A percentile compares a stretch with the other conserved stretches of the same genome.
Evolutionary conservation across 2,329 filamentous ascomycete genomes (phyloP).

Genomic region (Phaeosphaeriaceae sp.): DNA sequence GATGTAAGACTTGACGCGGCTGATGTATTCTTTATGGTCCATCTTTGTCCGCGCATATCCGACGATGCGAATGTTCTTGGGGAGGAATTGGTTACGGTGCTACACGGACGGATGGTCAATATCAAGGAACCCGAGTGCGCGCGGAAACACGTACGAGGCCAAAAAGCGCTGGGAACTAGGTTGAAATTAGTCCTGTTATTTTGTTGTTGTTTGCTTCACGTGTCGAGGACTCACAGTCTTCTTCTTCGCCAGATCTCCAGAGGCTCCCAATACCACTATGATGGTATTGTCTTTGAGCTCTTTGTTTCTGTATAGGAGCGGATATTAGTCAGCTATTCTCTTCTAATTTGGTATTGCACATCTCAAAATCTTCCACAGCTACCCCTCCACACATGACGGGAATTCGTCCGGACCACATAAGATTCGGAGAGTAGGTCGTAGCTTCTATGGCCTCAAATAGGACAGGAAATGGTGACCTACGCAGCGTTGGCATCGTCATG

Average conservation of each 20-base stretch:
- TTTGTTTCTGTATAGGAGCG: slow-evolving; percentile 67
- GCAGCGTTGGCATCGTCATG: slow-evolving; percentile 54
- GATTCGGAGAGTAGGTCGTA: background rate
- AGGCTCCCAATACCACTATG: slow-evolving; percentile 95
- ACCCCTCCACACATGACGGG: slow-evolving; percentile 11
- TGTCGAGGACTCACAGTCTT: slow-evolving; percentile 76
- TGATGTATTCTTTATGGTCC: slow-evolving; percentile 95
- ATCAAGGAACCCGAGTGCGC: slow-evolving; percentile 1
- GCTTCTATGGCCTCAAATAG: background rate
- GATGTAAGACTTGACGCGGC: slow-evolving; percentile 95
- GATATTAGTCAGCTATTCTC: slow-evolving; percentile 37
- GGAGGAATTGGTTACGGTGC: slow-evolving; percentile 99
- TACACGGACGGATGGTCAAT: slow-evolving; percentile 51
- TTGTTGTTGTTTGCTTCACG: slow-evolving; percentile 1
- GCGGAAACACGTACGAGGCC: slow-evolving; percentile 76
- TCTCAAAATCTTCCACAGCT: slow-evolving; percentile 10
- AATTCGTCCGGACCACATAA: background rate
- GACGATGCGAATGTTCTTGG: slow-evolving; percentile 92
- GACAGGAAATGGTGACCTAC: slow-evolving; percentile 43
- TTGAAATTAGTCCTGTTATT: slow-evolving; percentile 28
- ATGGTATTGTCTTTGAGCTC: slow-evolving; percentile 99
- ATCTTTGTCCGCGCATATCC: slow-evolving; percentile 99
- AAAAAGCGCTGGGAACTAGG: slow-evolving; percentile 92
- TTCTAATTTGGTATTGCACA: slow-evolving; percentile 5
- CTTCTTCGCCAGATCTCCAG: slow-evolving; percentile 98